Percentiles rank a stretch among this genome's conserved stretches.
Evolutionary conservation across 768 basidiomycete species (phyloP).

Genomic region (Russula olivacea): DNA sequence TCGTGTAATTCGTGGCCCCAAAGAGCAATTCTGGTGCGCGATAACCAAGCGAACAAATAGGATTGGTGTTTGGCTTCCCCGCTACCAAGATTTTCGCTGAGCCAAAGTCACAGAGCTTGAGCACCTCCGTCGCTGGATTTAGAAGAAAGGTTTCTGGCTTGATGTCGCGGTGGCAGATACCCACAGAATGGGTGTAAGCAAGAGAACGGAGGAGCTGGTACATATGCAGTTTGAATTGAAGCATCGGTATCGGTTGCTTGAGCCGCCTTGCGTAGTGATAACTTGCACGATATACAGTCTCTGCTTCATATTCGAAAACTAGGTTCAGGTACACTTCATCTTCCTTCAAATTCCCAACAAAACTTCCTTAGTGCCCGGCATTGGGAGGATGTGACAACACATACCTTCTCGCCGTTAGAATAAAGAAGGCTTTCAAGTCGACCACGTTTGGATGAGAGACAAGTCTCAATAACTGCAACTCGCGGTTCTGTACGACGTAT

Average conservation of each 20-base stretch:
- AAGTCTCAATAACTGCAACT: constrained; percentile 97
- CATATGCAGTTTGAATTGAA: constrained; percentile 99
- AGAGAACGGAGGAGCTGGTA: constrained; percentile 97
- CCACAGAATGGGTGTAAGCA: constrained; percentile 98
- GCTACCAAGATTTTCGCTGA: constrained; percentile 97
- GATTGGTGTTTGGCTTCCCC: constrained; percentile 98
- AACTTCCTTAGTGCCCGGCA: background rate
- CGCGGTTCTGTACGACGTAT: constrained; percentile 70
- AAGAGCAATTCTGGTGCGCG: constrained; percentile 99
- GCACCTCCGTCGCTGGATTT: constrained; percentile 92
- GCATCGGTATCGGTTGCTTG: constrained; percentile 99
- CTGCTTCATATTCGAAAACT: constrained; percentile 97
- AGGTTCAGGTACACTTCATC: constrained; percentile 99
- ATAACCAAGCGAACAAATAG: constrained; percentile 99
- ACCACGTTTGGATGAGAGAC: constrained; percentile 97
- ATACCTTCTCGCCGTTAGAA: constrained; percentile 97
- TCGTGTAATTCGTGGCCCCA: constrained; percentile 99
- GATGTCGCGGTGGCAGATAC: constrained; percentile 99
- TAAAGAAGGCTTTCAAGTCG: constrained; percentile 97
- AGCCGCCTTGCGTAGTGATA: constrained; percentile 99
- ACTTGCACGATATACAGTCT: constrained; percentile 98
- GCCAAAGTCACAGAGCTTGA: constrained; percentile 98
- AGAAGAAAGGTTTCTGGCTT: constrained; percentile 98
- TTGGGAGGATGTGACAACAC: constrained; percentile 24
- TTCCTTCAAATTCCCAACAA: constrained; percentile 53